Base-by-base conservation (phyloP, 1,139 yeast species). In the Chernovozyma aurita region DNA sequence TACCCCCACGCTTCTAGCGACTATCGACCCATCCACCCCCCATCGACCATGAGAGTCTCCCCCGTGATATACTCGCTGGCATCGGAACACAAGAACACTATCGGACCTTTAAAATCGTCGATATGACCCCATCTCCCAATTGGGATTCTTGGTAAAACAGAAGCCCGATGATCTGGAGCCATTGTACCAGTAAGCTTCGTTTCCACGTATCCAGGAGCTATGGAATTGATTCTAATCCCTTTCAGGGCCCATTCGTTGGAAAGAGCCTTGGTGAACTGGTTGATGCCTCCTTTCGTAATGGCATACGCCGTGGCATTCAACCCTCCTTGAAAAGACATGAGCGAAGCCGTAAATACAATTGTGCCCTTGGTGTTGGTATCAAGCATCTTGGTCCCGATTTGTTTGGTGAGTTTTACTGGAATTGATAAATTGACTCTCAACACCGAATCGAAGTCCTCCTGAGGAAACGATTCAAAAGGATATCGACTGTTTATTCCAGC, bases 21-120 rank as follows among this genome's bases (percentile, higher is more conserved):
- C n/a, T 49, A 63, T 28, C 64, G 55, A 11, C 61, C 70, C 61
- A 65, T 57, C 66, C 69, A 77, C 14, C 84, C 84, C 34, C 84
- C 84, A 49, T 76, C 82, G 25, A 78, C 81, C 34, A 65, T 53
- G 18, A 78, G 46, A 32, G 70, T 61, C 37, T 72, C 76, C 17
- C 84, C 83, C 29, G 70, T 65, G 33, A 77, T 63, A 49, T 75
- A 78, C 27, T 67, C 64, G 32, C 76, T 62, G 2, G 82, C 83
- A 34, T 55, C 55, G 31, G 71, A 58, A 12, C 75, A 65, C 36
- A 76, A 56, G 49, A 73, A 77, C 5, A 76, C 73, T 20, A 59
- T 61, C 3, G 78, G 78, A 0, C 81, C 82, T 45, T 65, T 71
- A 48, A 77, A 72, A 46, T 77, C 83, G 31, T 70, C 74, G 3